These are phyloP conservation scores for Beta corolliflora DNA, from an alignment of 179 eudicot genomes.

Conservation along the genomic window DNA sequence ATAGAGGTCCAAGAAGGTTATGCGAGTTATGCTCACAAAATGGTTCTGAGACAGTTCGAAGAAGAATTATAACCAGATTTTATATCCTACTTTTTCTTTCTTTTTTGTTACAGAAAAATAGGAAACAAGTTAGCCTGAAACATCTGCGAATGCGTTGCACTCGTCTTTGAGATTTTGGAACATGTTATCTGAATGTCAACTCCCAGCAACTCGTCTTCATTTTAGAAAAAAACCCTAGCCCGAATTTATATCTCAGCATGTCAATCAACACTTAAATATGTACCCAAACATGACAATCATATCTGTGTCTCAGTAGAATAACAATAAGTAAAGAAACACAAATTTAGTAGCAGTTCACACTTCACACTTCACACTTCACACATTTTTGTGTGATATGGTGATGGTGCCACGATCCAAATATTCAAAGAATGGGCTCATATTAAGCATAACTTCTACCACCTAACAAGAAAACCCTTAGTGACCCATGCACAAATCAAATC, in stretches of 20 bases:
- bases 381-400: no score
- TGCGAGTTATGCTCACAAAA: background rate
- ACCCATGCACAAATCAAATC: background rate
- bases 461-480: background rate
- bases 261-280: background rate
- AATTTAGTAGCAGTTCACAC: background rate
- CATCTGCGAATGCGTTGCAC: background rate
- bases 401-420: no score
- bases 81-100: no score
- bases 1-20: background rate
- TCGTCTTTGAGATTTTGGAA: background rate
- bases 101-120: background rate
- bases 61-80: background rate
- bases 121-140: background rate
- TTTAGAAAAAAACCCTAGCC: background rate
- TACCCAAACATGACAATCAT: background rate
- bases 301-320: no score
- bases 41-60: background rate
- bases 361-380: no score
- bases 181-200: background rate
- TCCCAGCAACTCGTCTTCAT: background rate
- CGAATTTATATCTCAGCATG: background rate
- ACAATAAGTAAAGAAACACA: background rate
- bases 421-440: background rate
- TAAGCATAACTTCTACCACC: background rate